phyloP scores from a whole-genome alignment of 805 yeast genomes.

The Yarrowia hollandica region DNA sequence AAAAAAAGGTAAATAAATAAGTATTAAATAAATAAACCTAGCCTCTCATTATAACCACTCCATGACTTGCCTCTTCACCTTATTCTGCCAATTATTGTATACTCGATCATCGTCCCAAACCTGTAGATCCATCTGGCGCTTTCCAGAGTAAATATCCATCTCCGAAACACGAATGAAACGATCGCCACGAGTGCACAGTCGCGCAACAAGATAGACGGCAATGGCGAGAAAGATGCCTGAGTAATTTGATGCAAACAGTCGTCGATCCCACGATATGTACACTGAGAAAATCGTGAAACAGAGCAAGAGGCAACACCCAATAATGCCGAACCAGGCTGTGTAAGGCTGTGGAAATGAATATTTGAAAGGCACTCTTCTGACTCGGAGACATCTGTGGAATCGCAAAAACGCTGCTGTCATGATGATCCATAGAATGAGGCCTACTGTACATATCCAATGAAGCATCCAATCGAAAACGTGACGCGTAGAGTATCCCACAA shows the following conservation, averaged over 20 bases:
- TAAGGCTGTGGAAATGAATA: conserved; percentile 53
- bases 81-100: conserved; percentile 30
- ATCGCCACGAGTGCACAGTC: conserved; percentile 50
- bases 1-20: neutral
- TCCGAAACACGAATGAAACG: conserved; percentile 68
- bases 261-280: conserved; percentile 61
- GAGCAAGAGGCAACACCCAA: conserved; percentile 54
- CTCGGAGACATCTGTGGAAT: conserved; percentile 60
- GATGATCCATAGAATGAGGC: conserved; percentile 76
- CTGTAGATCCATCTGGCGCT: conserved; percentile 77
- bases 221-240: conserved; percentile 58
- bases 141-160: conserved; percentile 77
- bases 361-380: conserved; percentile 56
- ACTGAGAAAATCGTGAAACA: conserved; percentile 63
- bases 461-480: conserved; percentile 65
- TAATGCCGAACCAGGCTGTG: conserved; percentile 60
- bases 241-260: conserved; percentile 64
- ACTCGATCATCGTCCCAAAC: conserved; percentile 74
- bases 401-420: conserved; percentile 65
- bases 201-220: conserved; percentile 55
- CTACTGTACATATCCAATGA: conserved; percentile 69
- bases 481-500: conserved; percentile 59
- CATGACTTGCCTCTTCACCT: conserved; percentile 12
- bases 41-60: conserved; percentile 4
- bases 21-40: neutral